Conservation (phyloP, 208 protist genomes). For the Leishmania guyanensis region DNA sequence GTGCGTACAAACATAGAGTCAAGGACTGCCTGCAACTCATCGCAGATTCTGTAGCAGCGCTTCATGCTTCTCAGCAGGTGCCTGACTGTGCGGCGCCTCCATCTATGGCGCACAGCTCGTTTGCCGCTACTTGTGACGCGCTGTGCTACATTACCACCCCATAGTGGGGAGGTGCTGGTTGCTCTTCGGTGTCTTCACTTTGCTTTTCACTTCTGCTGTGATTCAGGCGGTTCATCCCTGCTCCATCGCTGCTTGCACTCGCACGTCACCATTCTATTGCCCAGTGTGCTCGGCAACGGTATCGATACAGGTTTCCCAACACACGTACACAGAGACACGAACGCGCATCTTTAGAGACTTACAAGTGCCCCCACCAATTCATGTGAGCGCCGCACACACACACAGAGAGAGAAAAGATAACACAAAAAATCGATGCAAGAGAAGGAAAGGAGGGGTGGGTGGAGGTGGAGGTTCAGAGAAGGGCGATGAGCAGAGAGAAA, state of each 20-base stretch:
- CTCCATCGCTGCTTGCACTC: too few species aligned
- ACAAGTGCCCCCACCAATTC: neutral
- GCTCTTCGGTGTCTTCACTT: neutral
- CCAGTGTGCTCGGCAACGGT: neutral
- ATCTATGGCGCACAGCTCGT: neutral
- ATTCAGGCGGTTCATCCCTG: neutral
- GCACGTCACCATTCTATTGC: slow-evolving; percentile 5
- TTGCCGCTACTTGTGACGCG: neutral
- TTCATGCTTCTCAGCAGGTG: neutral
- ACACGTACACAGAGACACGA: neutral
- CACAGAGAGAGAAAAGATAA: neutral
- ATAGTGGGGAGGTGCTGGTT: neutral
- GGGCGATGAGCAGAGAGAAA: neutral
- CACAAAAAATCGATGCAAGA: neutral
- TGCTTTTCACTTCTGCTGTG: neutral
- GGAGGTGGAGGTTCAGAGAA: neutral
- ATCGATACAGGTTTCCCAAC: neutral
- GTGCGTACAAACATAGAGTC: neutral
- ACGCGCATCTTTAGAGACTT: neutral
- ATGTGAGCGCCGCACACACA: neutral
- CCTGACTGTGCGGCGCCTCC: neutral
- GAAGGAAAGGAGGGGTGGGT: neutral
- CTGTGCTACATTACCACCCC: neutral
- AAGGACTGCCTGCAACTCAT: neutral
- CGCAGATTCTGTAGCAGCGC: neutral